phyloP scores from a whole-genome alignment of 495 filamentous ascomycete genomes.

The Penicillium diatomitis region DNA sequence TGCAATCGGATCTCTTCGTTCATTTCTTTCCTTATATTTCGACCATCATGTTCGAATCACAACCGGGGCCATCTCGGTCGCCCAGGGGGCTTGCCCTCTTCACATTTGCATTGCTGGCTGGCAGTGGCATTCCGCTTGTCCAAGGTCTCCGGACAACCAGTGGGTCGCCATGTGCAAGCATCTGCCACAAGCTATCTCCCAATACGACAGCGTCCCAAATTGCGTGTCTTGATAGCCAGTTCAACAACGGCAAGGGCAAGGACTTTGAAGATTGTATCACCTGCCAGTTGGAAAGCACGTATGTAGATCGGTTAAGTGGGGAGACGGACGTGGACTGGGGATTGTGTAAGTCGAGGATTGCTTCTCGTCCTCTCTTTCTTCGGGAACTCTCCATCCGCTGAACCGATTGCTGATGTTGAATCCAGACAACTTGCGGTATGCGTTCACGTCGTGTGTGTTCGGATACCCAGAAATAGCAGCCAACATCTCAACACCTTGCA shows the following conservation, averaged over 20 bases:
- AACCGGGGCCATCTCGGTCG: background rate
- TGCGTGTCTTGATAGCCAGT: slow-evolving; percentile 43
- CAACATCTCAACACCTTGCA: slow-evolving; percentile 34
- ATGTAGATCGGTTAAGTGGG: slow-evolving; percentile 31
- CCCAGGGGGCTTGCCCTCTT: slow-evolving; percentile 5
- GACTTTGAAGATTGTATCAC: slow-evolving; percentile 48
- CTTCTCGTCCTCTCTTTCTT: no score
- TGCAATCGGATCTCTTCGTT: no score
- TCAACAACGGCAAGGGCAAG: slow-evolving; percentile 34
- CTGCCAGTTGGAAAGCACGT: slow-evolving; percentile 51
- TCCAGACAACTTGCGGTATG: slow-evolving; percentile 44
- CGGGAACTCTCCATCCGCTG: background rate
- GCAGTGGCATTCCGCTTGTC: slow-evolving; percentile 12
- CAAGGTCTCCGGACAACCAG: slow-evolving; percentile 27
- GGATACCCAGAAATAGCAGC: slow-evolving; percentile 26
- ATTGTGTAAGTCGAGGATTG: slow-evolving; percentile 39
- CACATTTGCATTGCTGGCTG: slow-evolving; percentile 11
- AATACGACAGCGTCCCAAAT: slow-evolving; percentile 45
- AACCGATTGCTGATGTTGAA: background rate
- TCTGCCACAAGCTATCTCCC: slow-evolving; percentile 36
- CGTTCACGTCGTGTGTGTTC: slow-evolving; percentile 38
- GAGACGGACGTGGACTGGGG: slow-evolving; percentile 53
- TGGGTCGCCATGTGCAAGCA: slow-evolving; percentile 44
- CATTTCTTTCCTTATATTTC: no score
- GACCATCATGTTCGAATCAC: no score